phyloP scores from a whole-genome alignment of 768 basidiomycete genomes.

The Serendipita sp. region DNA sequence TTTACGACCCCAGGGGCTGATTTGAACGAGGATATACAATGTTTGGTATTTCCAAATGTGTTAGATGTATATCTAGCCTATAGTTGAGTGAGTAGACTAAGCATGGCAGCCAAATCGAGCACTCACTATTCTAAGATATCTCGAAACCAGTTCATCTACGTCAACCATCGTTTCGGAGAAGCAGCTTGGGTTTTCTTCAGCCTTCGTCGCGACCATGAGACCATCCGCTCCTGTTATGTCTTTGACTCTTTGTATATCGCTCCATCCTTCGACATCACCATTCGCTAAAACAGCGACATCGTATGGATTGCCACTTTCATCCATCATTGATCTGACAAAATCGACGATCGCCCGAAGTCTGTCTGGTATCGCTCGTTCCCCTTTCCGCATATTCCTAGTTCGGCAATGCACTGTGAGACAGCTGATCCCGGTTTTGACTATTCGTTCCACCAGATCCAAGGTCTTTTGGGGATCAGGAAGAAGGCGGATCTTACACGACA shows the following conservation, averaged over 20 bases:
- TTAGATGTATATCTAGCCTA: constrained; percentile 64
- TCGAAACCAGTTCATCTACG: constrained; percentile 47
- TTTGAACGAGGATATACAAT: constrained; percentile 72
- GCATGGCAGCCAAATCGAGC: constrained; percentile 10
- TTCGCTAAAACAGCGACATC: constrained; percentile 87
- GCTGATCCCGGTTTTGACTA: constrained; percentile 74
- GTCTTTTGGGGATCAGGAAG: constrained; percentile 79
- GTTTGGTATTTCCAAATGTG: constrained; percentile 74
- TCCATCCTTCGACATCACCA: constrained; percentile 71
- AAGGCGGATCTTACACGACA: constrained; percentile 89
- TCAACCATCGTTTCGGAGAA: constrained; percentile 59
- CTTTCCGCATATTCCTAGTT: constrained; percentile 77
- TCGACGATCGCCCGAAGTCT: constrained; percentile 75
- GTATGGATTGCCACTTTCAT: constrained; percentile 21
- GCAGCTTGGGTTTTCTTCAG: constrained; percentile 82
- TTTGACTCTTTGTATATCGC: constrained; percentile 63
- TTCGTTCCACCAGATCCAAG: constrained; percentile 71
- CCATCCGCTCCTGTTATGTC: constrained; percentile 70
- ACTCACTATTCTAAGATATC: constrained; percentile 58
- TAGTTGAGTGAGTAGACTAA: not conserved
- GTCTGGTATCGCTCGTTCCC: constrained; percentile 61
- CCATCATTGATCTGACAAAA: constrained; percentile 50
- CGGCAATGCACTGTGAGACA: constrained; percentile 90
- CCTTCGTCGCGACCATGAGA: constrained; percentile 92
- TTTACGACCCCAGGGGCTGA: constrained; percentile 35